phyloP scores from a whole-genome alignment of 2,329 filamentous ascomycete genomes.

The Xylariaceae sp. region DNA sequence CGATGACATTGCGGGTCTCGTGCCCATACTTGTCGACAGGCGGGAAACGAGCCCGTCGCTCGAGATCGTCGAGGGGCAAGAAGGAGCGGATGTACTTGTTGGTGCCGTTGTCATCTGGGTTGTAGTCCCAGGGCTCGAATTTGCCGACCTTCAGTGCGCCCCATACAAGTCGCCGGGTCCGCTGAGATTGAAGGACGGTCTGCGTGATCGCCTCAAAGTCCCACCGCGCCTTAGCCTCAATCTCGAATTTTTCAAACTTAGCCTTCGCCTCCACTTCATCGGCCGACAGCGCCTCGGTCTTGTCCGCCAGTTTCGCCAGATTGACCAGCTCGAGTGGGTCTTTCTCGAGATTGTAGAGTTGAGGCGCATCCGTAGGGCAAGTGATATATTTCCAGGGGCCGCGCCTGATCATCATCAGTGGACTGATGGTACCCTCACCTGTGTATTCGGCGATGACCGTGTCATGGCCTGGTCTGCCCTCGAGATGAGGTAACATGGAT shows the following conservation, averaged over 20 bases:
- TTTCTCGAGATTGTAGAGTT: slow-evolving; percentile 71
- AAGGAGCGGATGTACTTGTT: slow-evolving; percentile 77
- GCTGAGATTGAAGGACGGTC: slow-evolving; percentile 70
- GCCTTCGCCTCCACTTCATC: slow-evolving; percentile 43
- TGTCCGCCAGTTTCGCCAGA: slow-evolving; percentile 46
- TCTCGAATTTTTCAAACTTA: slow-evolving; percentile 60
- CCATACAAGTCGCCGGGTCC: slow-evolving; percentile 73
- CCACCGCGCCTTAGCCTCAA: slow-evolving; percentile 72
- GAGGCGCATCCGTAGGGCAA: slow-evolving; percentile 75
- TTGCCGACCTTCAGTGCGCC: slow-evolving; percentile 68
- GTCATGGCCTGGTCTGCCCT: slow-evolving; percentile 63
- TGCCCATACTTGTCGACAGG: slow-evolving; percentile 52
- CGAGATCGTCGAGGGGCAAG: slow-evolving; percentile 73
- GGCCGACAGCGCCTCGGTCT: slow-evolving; percentile 35
- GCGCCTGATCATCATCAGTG: slow-evolving; percentile 89
- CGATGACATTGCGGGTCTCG: slow-evolving; percentile 39
- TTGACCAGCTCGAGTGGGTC: slow-evolving; percentile 78
- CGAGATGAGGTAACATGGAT: slow-evolving; percentile 73
- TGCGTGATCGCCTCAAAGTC: slow-evolving; percentile 72
- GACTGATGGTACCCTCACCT: slow-evolving; percentile 82
- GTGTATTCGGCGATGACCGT: slow-evolving; percentile 95
- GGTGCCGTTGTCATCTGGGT: slow-evolving; percentile 64
- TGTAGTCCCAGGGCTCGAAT: slow-evolving; percentile 80
- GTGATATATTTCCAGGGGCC: slow-evolving; percentile 87
- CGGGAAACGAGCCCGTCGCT: slow-evolving; percentile 69